Evolutionary conservation across 2,329 filamentous ascomycete species (phyloP).

Genomic region (Cercospora citrullina): DNA sequence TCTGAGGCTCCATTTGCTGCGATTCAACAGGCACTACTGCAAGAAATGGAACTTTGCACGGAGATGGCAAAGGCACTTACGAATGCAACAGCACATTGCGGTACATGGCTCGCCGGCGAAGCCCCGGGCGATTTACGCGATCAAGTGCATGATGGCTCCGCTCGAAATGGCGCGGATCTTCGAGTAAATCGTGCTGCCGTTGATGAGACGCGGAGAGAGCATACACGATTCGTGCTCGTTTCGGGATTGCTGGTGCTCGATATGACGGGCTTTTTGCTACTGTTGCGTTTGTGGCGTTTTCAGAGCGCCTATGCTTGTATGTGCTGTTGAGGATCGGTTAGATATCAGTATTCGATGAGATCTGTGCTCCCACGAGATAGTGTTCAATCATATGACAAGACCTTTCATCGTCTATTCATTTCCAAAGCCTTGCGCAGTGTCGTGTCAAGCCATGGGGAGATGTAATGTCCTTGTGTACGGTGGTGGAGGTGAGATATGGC

Average conservation of each 20-base stretch:
- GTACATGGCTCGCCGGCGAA: background rate
- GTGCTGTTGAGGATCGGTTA: background rate
- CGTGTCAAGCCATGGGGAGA: conserved; percentile 6
- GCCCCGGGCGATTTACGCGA: background rate
- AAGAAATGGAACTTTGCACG: background rate
- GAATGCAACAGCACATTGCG: background rate
- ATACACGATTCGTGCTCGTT: background rate
- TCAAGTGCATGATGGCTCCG: background rate
- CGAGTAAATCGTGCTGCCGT: background rate
- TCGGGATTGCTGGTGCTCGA: background rate
- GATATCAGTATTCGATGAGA: background rate
- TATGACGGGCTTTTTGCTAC: background rate
- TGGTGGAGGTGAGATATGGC: conserved; percentile 21
- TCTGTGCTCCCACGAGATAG: background rate
- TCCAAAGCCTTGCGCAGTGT: background rate
- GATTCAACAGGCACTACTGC: background rate
- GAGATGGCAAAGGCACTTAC: background rate
- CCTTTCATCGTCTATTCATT: background rate
- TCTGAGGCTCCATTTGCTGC: background rate
- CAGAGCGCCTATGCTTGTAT: background rate
- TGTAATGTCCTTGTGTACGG: conserved; percentile 23
- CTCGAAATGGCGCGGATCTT: background rate
- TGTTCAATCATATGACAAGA: background rate
- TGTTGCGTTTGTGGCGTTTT: background rate
- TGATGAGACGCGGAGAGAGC: background rate